phyloP scores from a whole-genome alignment of 2,329 filamentous ascomycete genomes.

The Colletotrichum destructivum region DNA sequence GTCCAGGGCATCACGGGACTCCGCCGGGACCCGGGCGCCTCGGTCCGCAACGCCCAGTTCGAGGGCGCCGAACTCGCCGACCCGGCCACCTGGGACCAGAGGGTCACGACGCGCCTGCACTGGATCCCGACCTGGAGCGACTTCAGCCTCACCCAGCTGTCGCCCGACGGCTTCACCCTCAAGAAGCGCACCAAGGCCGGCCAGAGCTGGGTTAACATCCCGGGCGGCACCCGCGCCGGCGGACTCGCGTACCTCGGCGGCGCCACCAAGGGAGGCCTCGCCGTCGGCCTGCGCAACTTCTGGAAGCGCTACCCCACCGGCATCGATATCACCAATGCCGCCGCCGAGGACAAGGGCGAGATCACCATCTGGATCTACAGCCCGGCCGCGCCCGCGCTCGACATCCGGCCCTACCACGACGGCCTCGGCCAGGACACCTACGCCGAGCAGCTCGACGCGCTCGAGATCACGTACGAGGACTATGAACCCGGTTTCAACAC shows the following conservation, averaged over 20 bases:
- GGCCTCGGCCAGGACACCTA: slow-evolving; percentile 70
- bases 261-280: slow-evolving; percentile 70
- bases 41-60: slow-evolving; percentile 65
- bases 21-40: slow-evolving; percentile 66
- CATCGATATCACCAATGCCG: slow-evolving; percentile 68
- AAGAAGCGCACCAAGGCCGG: slow-evolving; percentile 73
- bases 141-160: slow-evolving; percentile 70
- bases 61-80: slow-evolving; percentile 62
- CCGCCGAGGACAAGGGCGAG: slow-evolving; percentile 60
- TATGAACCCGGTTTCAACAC: slow-evolving; percentile 70
- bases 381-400: slow-evolving; percentile 68
- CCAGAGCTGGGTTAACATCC: slow-evolving; percentile 71
- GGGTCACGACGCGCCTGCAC: slow-evolving; percentile 62
- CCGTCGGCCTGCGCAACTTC: slow-evolving; percentile 71
- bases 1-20: slow-evolving; percentile 74
- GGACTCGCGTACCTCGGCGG: slow-evolving; percentile 73
- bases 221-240: slow-evolving; percentile 68
- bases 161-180: slow-evolving; percentile 72
- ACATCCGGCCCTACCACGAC: slow-evolving; percentile 71
- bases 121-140: slow-evolving; percentile 74
- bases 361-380: slow-evolving; percentile 75
- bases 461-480: slow-evolving; percentile 76
- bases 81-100: slow-evolving; percentile 61
- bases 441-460: slow-evolving; percentile 70
- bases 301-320: slow-evolving; percentile 75